A percentile compares a stretch with the other conserved stretches of the same genome.
Conservation (phyloP, 108 stramenopile species). For the Pseudonitzschia pungens region DNA sequence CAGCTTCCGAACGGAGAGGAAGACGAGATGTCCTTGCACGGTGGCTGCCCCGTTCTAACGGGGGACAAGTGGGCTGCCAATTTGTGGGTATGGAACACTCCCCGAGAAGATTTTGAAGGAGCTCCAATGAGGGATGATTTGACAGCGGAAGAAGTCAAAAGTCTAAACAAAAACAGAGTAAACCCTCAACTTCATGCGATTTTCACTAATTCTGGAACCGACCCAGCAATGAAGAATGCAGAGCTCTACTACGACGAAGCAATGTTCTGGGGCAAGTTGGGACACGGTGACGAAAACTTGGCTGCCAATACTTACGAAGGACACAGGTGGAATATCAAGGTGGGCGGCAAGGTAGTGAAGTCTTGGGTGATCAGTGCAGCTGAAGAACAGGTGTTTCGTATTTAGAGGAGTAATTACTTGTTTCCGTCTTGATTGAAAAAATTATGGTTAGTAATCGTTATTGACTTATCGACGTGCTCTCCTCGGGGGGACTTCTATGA, state of each 20-base stretch:
- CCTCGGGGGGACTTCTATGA: neutral
- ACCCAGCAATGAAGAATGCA: constrained; percentile 49
- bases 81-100: constrained; percentile 78
- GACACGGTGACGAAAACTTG: constrained; percentile 50
- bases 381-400: neutral
- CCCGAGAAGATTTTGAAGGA: constrained; percentile 48
- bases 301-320: constrained; percentile 75
- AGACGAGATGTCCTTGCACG: constrained; percentile 74
- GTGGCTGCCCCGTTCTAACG: constrained; percentile 79
- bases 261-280: constrained; percentile 71
- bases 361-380: constrained; percentile 32
- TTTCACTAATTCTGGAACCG: constrained; percentile 61
- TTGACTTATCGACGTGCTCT: too few species aligned
- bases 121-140: constrained; percentile 54
- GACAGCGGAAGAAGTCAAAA: constrained; percentile 35
- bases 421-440: neutral
- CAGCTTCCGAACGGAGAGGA: constrained; percentile 79
- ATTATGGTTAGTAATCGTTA: too few species aligned
- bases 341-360: constrained; percentile 58
- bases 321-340: constrained; percentile 79
- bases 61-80: constrained; percentile 77
- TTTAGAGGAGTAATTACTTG: neutral
- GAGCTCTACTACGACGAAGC: constrained; percentile 59
- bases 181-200: constrained; percentile 41
- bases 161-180: constrained; percentile 53